Evolutionary conservation across 805 yeast species (phyloP).

Genomic region (Candida oleophila): DNA sequence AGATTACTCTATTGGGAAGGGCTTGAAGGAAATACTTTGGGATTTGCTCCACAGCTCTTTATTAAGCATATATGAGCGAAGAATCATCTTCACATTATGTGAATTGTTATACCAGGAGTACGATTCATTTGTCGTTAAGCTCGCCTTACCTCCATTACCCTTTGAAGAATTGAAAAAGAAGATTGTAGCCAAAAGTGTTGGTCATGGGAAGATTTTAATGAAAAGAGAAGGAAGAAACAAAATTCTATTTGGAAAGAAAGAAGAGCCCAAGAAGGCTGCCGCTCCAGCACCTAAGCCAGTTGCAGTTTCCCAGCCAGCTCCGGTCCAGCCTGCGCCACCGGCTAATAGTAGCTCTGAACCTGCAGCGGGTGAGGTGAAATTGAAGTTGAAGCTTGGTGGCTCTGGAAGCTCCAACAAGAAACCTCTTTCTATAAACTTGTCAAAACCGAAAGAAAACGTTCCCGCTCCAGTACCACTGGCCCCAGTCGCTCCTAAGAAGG

Average conservation of each 20-base stretch:
- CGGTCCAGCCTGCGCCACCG: not conserved
- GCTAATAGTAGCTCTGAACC: not conserved
- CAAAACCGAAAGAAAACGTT: conserved; percentile 7
- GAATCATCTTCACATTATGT: conserved; percentile 62
- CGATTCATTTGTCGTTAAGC: conserved; percentile 58
- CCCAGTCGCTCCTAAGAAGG: conserved; percentile 6
- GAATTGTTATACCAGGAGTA: conserved; percentile 63
- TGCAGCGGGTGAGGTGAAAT: conserved; percentile 7
- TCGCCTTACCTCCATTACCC: conserved; percentile 64
- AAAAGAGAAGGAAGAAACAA: conserved; percentile 60
- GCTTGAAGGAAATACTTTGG: conserved; percentile 67
- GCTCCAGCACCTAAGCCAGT: not conserved
- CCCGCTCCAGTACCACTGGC: not conserved
- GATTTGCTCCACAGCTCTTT: conserved; percentile 60
- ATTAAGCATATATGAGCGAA: conserved; percentile 56
- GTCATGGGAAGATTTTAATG: conserved; percentile 54
- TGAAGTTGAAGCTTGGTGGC: conserved; percentile 4
- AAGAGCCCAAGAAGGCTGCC: not conserved
- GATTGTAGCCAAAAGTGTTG: conserved; percentile 57
- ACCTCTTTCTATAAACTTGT: conserved; percentile 3
- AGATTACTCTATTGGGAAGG: conserved; percentile 54
- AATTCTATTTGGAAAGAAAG: conserved; percentile 41
- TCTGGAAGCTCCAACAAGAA: not conserved
- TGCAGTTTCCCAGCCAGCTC: not conserved
- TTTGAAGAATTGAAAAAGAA: conserved; percentile 46